Base-by-base conservation (phyloP, 1,139 yeast genomes). In the Petasospora fabianii region DNA sequence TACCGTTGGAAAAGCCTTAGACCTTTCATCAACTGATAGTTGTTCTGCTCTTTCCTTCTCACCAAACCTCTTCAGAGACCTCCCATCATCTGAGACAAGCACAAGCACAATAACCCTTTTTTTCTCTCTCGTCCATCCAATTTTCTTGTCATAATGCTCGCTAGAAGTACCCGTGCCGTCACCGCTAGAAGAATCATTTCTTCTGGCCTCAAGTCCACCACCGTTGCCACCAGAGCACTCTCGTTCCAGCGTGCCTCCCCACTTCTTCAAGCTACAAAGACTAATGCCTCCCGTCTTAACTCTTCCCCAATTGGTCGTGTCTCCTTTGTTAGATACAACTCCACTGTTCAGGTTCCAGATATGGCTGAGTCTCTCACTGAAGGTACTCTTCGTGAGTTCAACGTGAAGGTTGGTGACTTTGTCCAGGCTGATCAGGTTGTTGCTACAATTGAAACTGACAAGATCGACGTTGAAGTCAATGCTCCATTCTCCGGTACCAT, bases 281-380 rank as follows among this genome's bases (percentile, higher is more conserved):
- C 34, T 20, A 19, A 34, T 24, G 14, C 22, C 26, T 21, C 15
- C 30, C 30, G 12, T 13, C 19, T 24, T 18, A 24, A 14, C 9
- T 22, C 30, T 19, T 12, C 11, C 14, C 33, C 27, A 13, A 22
- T 28, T 28, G 24, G 15, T 35, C 35, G 35, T 22, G 38, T 39
- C 15, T 22, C 44, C 22, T 47, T 48, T 27, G 44, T 46, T 21
- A 50, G 58, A 43, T 50, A 43, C 48, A 61, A 64, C 41, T 62
- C 70, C 26, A 54, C 64, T 40, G 95, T 92, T 43, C 86, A 88
- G 65, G 98, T 92, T 27, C 99, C 99, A 38, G 95, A 87, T 53
- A 88, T 92, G 97, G 98, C 98, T 36, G 99, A 92, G 68, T 90
- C 97, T 39, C 84, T 92, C 60, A 87, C 97, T 36, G 99, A 92